Evolutionary conservation across 208 protist genomes (phyloP).

Genomic region (Endotrypanum monterogeii): DNA sequence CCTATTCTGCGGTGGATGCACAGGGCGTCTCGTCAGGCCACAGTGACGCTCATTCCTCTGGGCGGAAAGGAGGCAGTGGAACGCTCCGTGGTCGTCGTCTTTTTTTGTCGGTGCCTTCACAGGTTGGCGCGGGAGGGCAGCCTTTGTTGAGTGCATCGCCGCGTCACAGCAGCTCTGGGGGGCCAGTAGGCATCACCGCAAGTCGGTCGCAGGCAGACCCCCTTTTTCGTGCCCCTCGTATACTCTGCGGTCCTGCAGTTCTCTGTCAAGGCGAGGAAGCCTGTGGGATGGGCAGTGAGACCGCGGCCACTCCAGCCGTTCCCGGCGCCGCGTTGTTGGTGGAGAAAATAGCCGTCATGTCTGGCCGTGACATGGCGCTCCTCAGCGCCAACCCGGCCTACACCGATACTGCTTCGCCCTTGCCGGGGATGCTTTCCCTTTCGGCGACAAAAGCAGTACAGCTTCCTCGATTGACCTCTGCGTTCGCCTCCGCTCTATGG

Average conservation of each 20-base stretch:
- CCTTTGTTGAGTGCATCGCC: neutral
- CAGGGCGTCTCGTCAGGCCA: neutral
- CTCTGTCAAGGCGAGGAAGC: slow-evolving; percentile 8
- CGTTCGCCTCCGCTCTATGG: slow-evolving; percentile 22
- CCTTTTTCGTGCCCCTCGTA: neutral
- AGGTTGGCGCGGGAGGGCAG: neutral
- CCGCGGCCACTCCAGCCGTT: neutral
- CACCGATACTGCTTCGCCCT: neutral
- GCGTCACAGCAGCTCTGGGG: neutral
- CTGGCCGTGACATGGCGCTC: slow-evolving; percentile 1
- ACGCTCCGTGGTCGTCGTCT: neutral
- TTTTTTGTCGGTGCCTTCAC: neutral
- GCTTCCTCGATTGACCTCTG: slow-evolving; percentile 6
- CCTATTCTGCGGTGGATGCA: neutral
- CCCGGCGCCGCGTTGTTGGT: neutral
- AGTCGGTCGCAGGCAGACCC: neutral
- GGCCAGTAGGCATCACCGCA: neutral
- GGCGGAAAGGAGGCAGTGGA: neutral
- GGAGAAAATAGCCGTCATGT: slow-evolving; percentile 6
- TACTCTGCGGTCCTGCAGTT: slow-evolving; percentile 23
- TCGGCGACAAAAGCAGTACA: neutral
- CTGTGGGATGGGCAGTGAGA: too few species aligned
- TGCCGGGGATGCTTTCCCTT: neutral
- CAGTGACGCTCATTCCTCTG: neutral
- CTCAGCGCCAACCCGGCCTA: neutral